These are phyloP conservation scores for Calonectria hongkongensis DNA, from an alignment of 2,329 filamentous ascomycete genomes.

Conservation along the genomic window DNA sequence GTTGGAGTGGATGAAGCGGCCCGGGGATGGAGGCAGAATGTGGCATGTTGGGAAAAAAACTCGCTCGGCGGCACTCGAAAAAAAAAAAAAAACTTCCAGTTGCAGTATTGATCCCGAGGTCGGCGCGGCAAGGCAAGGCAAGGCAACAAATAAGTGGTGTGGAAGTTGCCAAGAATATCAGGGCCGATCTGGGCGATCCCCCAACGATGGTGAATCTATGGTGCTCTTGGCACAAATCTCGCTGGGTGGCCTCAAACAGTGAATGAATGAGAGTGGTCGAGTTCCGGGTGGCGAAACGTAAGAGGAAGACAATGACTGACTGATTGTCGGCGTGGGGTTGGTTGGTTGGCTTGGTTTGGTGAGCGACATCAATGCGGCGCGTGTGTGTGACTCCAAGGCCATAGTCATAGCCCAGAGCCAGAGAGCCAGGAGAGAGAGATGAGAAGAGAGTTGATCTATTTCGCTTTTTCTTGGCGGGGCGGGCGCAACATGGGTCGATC, in stretches of 20 bases:
- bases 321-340: constrained; percentile 11
- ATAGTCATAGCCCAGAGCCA: too few species aligned
- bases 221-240: constrained; percentile 4
- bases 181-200: constrained; percentile 19
- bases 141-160: neutral
- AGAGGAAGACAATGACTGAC: neutral
- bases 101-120: neutral
- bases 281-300: neutral
- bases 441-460: neutral
- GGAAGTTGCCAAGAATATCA: constrained; percentile 6
- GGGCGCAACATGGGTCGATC: constrained; percentile 16
- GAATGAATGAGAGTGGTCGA: neutral
- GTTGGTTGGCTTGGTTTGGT: neutral
- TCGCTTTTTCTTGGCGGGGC: neutral
- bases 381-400: too few species aligned
- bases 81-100: neutral
- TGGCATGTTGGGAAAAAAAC: neutral
- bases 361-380: neutral
- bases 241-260: neutral
- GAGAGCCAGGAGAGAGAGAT: too few species aligned
- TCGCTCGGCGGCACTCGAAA: neutral
- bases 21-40: neutral
- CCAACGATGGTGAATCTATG: constrained; percentile 9
- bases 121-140: neutral
- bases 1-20: neutral